phyloP scores from a whole-genome alignment of 441 rosid species.

The Populus trichocarpa region DNA sequence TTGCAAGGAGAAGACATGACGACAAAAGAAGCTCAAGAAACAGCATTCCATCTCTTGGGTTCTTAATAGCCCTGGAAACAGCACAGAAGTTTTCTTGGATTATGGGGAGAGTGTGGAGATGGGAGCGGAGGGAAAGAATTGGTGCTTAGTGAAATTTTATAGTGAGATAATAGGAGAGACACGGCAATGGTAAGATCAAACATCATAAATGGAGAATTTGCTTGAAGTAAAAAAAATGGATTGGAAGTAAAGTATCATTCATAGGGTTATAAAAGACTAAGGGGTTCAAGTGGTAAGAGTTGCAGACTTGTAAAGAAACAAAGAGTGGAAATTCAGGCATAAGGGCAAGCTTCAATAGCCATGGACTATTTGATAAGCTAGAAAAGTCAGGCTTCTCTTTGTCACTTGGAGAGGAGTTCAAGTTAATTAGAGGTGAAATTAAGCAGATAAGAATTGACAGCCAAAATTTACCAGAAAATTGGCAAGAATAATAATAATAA shows the following conservation, averaged over 20 bases:
- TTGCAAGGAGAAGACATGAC: slow-evolving; percentile 77
- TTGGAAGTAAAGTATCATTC: slow-evolving; percentile 44
- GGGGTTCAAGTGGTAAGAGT: background rate
- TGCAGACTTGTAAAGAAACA: slow-evolving; percentile 1
- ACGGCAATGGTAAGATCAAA: slow-evolving; percentile 31
- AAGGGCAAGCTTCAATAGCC: background rate
- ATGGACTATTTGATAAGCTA: background rate
- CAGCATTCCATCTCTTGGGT: slow-evolving; percentile 46
- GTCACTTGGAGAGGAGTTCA: slow-evolving; percentile 9
- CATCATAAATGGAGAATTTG: slow-evolving; percentile 48
- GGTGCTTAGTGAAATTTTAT: slow-evolving; percentile 53
- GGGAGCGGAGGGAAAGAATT: slow-evolving; percentile 46
- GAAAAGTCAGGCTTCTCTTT: slow-evolving; percentile 10
- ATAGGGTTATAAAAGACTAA: slow-evolving; percentile 37
- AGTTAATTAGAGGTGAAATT: background rate
- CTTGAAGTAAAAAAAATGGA: slow-evolving; percentile 44
- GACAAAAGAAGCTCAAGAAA: slow-evolving; percentile 42
- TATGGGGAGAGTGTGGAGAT: slow-evolving; percentile 37
- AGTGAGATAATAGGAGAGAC: slow-evolving; percentile 21
- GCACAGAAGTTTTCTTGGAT: slow-evolving; percentile 52
- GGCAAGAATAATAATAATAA: too few relatives aligned
- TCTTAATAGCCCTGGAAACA: slow-evolving; percentile 31
- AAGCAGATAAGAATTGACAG: too few relatives aligned
- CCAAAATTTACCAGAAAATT: too few relatives aligned
- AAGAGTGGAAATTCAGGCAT: background rate